Base-by-base conservation (phyloP, 768 basidiomycete genomes). In the Termitomyces sp. region DNA sequence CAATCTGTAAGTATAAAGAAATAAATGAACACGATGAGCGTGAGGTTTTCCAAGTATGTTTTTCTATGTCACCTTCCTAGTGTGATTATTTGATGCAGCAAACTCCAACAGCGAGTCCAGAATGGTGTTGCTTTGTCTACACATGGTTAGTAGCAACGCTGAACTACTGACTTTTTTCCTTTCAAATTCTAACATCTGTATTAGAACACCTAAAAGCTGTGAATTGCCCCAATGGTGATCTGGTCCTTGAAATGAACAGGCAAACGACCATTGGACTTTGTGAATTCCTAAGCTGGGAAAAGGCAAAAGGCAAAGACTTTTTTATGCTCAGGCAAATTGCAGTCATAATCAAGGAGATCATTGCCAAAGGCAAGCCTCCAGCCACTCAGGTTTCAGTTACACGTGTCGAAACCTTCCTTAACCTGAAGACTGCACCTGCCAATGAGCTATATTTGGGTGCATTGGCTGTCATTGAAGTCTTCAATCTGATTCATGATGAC, bases 11-110 rank as follows among this genome's bases (percentile, higher is more conserved):
- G 62, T 86, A 86, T 59, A 67, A 70, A 3, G 72, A 73, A 17
- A 64, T 86, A 41, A 72, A 68, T 0, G 66, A 66, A 7, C 76
- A 81, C 49, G 78, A 81, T 63, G 89, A 88, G 61, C 77, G 85
- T 28, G 87, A 86, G 63, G 82, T 87, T 25, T 90, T 87, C 59
- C 76, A 81, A 72, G 82, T 74, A 59, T 41, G 72, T 58, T 34
- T 17, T 14, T 44, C 19, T 5, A 19, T n/a, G 17, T 28, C 17
- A 3, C 25, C 17, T 39, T 27, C 12, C 37, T 28, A 27, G 6
- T 10, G 2, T 42, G 37, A 12, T 28, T n/a, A 14, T 42, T 37
- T 39, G 14, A 56, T 35, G 35, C 53, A n/a, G n/a, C 54, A 51
- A 51, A 19, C 16, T 52, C 23, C 12, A 35, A 59, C 43, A 81